Evolutionary conservation across 1,284 basidiomycete species (phyloP).

Genomic region (Serendipita sp.): DNA sequence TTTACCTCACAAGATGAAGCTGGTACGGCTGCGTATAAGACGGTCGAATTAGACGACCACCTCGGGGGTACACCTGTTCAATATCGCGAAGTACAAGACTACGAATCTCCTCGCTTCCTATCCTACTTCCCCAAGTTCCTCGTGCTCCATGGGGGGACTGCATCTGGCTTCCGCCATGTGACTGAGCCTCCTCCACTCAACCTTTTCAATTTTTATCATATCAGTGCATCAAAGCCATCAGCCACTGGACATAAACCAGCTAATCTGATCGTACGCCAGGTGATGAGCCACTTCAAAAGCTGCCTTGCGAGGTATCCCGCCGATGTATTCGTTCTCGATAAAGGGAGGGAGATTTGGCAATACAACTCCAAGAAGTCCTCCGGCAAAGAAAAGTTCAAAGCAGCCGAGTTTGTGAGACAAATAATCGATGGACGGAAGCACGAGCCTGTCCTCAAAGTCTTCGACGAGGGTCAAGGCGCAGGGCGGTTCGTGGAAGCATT

Average conservation of each 20-base stretch:
- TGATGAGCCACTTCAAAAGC: constrained; percentile 17
- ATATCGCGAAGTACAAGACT: constrained; percentile 45
- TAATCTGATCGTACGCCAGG: constrained; percentile 33
- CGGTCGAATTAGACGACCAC: constrained; percentile 48
- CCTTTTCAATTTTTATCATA: constrained; percentile 33
- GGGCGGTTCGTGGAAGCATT: constrained; percentile 35
- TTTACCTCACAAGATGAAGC: constrained; percentile 50
- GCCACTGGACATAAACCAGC: constrained; percentile 17
- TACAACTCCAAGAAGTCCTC: constrained; percentile 37
- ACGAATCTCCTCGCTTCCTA: constrained; percentile 42
- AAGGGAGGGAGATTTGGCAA: constrained; percentile 35
- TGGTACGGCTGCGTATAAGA: constrained; percentile 37
- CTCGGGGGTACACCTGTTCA: constrained; percentile 40
- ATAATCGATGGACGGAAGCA: constrained; percentile 29
- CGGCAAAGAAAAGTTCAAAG: constrained; percentile 43
- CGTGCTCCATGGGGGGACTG: constrained; percentile 38
- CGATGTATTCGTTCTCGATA: constrained; percentile 45
- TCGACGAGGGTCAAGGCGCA: constrained; percentile 34
- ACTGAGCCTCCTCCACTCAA: constrained; percentile 29
- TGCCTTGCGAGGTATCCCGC: neutral
- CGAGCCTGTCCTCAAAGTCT: constrained; percentile 21
- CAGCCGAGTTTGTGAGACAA: constrained; percentile 40
- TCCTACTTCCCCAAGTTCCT: constrained; percentile 43
- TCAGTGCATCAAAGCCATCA: constrained; percentile 20
- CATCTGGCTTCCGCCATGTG: constrained; percentile 48